Conservation (phyloP, 768 basidiomycete genomes). For the Leucogyrophana mollusca region DNA sequence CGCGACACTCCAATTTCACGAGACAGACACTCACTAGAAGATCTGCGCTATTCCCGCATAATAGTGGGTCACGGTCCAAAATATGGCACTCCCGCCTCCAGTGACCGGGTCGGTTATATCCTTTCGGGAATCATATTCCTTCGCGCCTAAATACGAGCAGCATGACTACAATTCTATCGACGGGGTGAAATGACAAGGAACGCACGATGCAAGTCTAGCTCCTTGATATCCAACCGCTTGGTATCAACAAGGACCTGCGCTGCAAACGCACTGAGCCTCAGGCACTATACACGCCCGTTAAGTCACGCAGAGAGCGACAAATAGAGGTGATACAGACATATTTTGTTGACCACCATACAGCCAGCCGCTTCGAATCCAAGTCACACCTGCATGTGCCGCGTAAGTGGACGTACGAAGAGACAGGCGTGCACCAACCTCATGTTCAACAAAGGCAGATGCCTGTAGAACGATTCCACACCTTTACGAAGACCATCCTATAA, state of each 20-base stretch:
- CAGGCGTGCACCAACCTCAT: slow-evolving; percentile 41
- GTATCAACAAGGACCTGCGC: slow-evolving; percentile 50
- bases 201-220: slow-evolving; percentile 50
- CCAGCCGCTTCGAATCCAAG: slow-evolving; percentile 47
- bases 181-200: neutral
- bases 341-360: slow-evolving; percentile 58
- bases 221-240: slow-evolving; percentile 39
- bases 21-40: slow-evolving; percentile 42
- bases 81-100: slow-evolving; percentile 45
- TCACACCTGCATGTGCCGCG: slow-evolving; percentile 39
- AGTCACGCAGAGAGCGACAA: slow-evolving; percentile 1
- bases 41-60: slow-evolving; percentile 46
- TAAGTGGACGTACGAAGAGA: neutral
- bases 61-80: slow-evolving; percentile 50
- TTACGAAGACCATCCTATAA: slow-evolving; percentile 43
- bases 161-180: neutral
- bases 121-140: slow-evolving; percentile 42
- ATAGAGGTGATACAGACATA: slow-evolving; percentile 32
- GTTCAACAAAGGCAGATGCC: slow-evolving; percentile 56
- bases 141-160: slow-evolving; percentile 29
- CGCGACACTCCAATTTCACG: too few species aligned
- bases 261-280: slow-evolving; percentile 53
- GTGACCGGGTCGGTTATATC: slow-evolving; percentile 41
- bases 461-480: slow-evolving; percentile 57
- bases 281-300: slow-evolving; percentile 28